Conservation (phyloP, 140 eudicot genomes). For the Anethum foeniculum region DNA sequence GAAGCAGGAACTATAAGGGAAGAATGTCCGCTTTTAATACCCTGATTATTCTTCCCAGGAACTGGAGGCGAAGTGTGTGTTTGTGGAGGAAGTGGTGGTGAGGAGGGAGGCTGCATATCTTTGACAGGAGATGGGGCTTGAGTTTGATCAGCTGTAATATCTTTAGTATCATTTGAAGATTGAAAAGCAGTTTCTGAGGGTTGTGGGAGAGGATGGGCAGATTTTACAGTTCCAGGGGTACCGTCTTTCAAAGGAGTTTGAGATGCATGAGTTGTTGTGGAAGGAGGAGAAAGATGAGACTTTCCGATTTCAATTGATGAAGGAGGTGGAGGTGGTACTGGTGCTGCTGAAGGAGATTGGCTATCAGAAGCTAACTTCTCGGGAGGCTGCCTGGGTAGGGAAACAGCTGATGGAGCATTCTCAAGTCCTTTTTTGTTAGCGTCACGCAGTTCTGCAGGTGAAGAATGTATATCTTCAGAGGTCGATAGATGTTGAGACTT, state of each 20-base stretch:
- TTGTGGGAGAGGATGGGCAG: slow-evolving; percentile 26
- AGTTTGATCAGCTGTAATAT: slow-evolving; percentile 14
- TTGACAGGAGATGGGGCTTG: slow-evolving; percentile 1
- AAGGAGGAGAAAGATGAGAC: slow-evolving; percentile 20
- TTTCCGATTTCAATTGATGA: slow-evolving; percentile 4
- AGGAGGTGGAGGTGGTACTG: slow-evolving; percentile 17
- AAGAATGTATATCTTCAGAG: background rate
- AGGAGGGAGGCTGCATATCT: slow-evolving; percentile 11
- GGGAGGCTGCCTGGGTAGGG: background rate
- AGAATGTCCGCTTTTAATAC: slow-evolving; percentile 11
- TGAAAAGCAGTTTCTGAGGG: slow-evolving; percentile 12
- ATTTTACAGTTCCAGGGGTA: slow-evolving; percentile 16
- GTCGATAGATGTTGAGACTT: background rate
- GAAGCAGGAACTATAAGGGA: slow-evolving; percentile 18
- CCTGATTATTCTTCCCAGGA: slow-evolving; percentile 19
- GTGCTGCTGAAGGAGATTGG: background rate
- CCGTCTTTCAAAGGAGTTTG: slow-evolving; percentile 25
- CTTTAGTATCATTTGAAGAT: slow-evolving; percentile 19
- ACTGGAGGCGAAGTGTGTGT: background rate
- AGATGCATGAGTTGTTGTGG: slow-evolving; percentile 11
- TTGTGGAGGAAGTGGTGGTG: slow-evolving; percentile 19
- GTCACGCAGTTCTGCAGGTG: background rate
- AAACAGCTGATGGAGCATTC: slow-evolving; percentile 7
- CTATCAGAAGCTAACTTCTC: slow-evolving; percentile 9
- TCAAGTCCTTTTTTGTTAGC: background rate